Evolutionary conservation across 2,329 filamentous ascomycete species (phyloP).

Genomic region (Cryphonectria radicalis): DNA sequence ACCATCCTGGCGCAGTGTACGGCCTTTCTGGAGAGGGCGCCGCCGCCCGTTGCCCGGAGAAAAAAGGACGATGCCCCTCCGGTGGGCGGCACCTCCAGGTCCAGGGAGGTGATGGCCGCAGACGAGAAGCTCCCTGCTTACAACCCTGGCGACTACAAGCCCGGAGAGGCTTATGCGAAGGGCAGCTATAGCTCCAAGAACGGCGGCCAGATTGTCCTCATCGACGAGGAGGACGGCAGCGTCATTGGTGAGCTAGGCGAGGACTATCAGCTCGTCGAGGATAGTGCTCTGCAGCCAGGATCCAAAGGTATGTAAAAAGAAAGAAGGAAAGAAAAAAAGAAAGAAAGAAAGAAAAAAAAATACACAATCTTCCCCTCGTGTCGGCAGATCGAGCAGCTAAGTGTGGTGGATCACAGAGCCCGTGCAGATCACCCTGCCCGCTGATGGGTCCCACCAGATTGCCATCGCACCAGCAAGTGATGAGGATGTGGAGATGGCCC

Average conservation of each 20-base stretch:
- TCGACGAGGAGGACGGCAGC: slow-evolving; percentile 95
- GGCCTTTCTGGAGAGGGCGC: slow-evolving; percentile 85
- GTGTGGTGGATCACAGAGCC: slow-evolving; percentile 58
- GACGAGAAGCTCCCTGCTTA: slow-evolving; percentile 64
- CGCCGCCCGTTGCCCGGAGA: slow-evolving; percentile 55
- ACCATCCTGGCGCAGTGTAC: slow-evolving; percentile 98
- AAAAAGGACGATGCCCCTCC: slow-evolving; percentile 29
- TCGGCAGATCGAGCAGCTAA: slow-evolving; percentile 16
- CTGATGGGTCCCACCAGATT: slow-evolving; percentile 66
- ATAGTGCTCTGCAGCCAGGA: slow-evolving; percentile 76
- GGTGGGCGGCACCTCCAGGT: slow-evolving; percentile 31
- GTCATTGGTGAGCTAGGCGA: slow-evolving; percentile 91
- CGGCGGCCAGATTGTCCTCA: slow-evolving; percentile 81
- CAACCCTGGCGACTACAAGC: slow-evolving; percentile 79
- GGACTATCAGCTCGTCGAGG: slow-evolving; percentile 79
- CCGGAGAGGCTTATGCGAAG: slow-evolving; percentile 76
- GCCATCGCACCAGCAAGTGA: slow-evolving; percentile 68
- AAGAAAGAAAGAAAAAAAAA: too few species aligned
- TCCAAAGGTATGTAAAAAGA: slow-evolving; percentile 73
- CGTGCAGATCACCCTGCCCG: slow-evolving; percentile 76
- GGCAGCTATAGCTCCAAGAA: slow-evolving; percentile 62
- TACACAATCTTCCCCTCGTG: too few species aligned
- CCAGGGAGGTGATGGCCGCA: slow-evolving; percentile 47
- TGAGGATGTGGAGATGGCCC: slow-evolving; percentile 75
- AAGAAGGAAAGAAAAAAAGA: too few species aligned